Conservation (phyloP, 1,284 basidiomycete genomes). For the Moniliella sp. region DNA sequence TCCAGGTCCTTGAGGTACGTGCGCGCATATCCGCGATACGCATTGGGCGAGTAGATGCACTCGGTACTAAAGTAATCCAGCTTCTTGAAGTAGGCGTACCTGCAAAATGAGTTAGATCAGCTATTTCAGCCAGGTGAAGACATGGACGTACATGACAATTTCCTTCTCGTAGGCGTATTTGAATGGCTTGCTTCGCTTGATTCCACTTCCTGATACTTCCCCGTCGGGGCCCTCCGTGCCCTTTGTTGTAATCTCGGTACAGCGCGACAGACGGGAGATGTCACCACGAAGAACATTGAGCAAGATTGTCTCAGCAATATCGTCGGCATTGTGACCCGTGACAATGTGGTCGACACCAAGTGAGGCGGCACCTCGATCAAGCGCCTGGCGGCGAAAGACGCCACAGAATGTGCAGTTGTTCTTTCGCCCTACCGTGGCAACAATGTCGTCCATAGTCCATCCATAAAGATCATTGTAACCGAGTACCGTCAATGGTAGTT, state of each 20-base stretch:
- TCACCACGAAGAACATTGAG: constrained; percentile 99
- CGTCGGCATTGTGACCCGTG: constrained; percentile 94
- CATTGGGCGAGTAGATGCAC: constrained; percentile 85
- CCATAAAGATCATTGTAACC: constrained; percentile 90
- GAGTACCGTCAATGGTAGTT: constrained; percentile 80
- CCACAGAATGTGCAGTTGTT: constrained; percentile 99
- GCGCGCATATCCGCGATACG: constrained; percentile 84
- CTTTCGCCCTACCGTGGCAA: constrained; percentile 76
- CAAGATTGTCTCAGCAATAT: constrained; percentile 89
- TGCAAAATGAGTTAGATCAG: constrained; percentile 30
- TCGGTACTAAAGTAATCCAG: constrained; percentile 97
- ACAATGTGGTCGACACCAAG: constrained; percentile 89
- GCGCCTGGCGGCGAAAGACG: constrained; percentile 80
- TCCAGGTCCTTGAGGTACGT: constrained; percentile 87
- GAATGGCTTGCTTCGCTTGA: constrained; percentile 90
- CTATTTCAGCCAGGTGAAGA: not conserved
- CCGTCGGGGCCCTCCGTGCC: constrained; percentile 35
- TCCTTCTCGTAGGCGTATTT: constrained; percentile 97
- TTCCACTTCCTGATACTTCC: constrained; percentile 52
- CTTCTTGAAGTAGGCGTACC: constrained; percentile 87
- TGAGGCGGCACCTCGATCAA: constrained; percentile 75
- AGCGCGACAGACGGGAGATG: constrained; percentile 74
- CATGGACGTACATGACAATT: constrained; percentile 63
- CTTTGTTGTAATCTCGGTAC: constrained; percentile 77
- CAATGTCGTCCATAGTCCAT: constrained; percentile 97